These are phyloP conservation scores for Lentinus brumalis DNA, from an alignment of 768 basidiomycete genomes.

Conservation along the genomic window DNA sequence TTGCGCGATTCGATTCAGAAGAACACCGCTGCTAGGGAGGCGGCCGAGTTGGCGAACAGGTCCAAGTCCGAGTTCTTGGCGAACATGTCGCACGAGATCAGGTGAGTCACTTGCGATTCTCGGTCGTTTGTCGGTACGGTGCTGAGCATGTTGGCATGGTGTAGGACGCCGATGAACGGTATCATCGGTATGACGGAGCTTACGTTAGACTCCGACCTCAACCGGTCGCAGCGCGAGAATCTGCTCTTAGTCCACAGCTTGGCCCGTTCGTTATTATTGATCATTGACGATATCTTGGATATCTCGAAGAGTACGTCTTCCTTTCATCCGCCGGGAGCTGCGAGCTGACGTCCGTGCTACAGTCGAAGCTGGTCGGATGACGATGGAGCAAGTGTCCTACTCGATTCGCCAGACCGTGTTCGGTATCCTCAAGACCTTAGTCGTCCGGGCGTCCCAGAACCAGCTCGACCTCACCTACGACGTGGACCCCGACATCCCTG, in stretches of 20 bases:
- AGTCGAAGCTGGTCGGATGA: conserved; percentile 99
- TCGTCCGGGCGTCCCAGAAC: conserved; percentile 96
- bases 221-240: conserved; percentile 92
- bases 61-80: conserved; percentile 98
- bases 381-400: conserved; percentile 98
- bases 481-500: conserved; percentile 93
- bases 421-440: conserved; percentile 95
- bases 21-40: conserved; percentile 96
- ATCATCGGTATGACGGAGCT: conserved; percentile 99
- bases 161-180: conserved; percentile 99
- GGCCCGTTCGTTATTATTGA: conserved; percentile 88
- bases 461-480: conserved; percentile 96
- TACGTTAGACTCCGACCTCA: conserved; percentile 94
- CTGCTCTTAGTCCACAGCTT: conserved; percentile 93
- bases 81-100: conserved; percentile 97
- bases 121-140: too few species aligned
- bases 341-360: conserved; percentile 5
- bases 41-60: conserved; percentile 96
- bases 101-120: conserved; percentile 52
- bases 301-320: conserved; percentile 93
- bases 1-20: conserved; percentile 96
- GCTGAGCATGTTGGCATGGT: conserved; percentile 2
- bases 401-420: conserved; percentile 97
- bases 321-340: background rate
- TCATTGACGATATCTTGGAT: conserved; percentile 99